phyloP scores from a whole-genome alignment of 768 basidiomycete genomes.

The Suillus subluteus region DNA sequence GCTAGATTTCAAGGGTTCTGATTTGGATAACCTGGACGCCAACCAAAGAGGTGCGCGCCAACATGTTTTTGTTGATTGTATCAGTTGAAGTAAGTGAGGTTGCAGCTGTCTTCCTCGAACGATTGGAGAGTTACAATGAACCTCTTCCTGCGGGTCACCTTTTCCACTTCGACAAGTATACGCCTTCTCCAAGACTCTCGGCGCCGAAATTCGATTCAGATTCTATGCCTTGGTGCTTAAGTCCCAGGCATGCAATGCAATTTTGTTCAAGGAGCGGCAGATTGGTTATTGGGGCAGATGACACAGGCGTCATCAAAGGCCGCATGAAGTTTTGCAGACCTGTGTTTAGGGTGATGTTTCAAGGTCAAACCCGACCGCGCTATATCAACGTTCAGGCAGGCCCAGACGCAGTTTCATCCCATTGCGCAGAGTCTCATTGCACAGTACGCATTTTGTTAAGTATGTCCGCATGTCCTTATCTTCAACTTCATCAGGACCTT shows the following conservation, averaged over 20 bases:
- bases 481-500: conserved; percentile 28
- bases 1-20: conserved; percentile 46
- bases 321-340: conserved; percentile 63
- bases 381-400: conserved; percentile 35
- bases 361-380: conserved; percentile 42
- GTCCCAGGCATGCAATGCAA: conserved; percentile 34
- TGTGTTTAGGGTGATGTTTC: conserved; percentile 42
- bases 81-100: neutral
- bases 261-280: conserved; percentile 40
- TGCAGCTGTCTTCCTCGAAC: conserved; percentile 61
- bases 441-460: conserved; percentile 36
- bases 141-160: conserved; percentile 49
- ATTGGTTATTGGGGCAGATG: conserved; percentile 48
- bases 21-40: conserved; percentile 50
- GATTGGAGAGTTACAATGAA: conserved; percentile 41
- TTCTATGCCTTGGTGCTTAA: conserved; percentile 55
- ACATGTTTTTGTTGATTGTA: neutral
- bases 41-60: conserved; percentile 50
- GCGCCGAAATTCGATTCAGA: conserved; percentile 54
- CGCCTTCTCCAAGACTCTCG: conserved; percentile 42
- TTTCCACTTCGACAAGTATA: conserved; percentile 48
- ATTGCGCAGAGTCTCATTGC: conserved; percentile 54
- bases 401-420: conserved; percentile 48
- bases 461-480: neutral
- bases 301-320: conserved; percentile 47